Conservation (phyloP, 352 stramenopile species). For the Lagenidium sp. region DNA sequence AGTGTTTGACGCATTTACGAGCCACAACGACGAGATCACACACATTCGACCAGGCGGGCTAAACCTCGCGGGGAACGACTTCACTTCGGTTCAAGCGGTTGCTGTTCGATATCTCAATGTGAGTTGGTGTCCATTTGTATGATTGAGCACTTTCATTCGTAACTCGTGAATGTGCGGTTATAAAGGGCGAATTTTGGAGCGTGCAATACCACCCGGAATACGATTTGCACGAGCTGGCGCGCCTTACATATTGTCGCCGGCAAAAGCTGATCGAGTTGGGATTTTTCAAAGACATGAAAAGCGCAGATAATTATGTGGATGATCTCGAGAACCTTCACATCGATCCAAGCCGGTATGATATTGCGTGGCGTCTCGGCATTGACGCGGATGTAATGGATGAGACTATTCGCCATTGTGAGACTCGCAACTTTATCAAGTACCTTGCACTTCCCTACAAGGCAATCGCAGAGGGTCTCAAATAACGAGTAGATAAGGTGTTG, state of each 20-base stretch:
- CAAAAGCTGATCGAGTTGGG: constrained; percentile 54
- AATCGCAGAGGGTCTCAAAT: constrained; percentile 15
- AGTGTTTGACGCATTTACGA: constrained; percentile 77
- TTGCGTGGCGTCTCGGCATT: constrained; percentile 66
- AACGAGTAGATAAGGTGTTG: too few relatives aligned
- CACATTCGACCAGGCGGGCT: constrained; percentile 58
- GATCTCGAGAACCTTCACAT: constrained; percentile 69
- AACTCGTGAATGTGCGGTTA: constrained; percentile 1
- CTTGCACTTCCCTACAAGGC: constrained; percentile 70
- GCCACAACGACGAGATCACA: constrained; percentile 78
- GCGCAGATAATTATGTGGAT: constrained; percentile 57
- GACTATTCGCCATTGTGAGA: constrained; percentile 65
- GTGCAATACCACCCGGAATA: constrained; percentile 85
- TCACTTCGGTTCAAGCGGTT: constrained; percentile 64
- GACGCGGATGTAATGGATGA: constrained; percentile 79
- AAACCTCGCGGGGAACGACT: constrained; percentile 47
- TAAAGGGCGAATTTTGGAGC: constrained; percentile 71
- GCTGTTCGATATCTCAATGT: constrained; percentile 62
- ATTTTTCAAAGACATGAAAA: constrained; percentile 68
- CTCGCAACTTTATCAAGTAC: constrained; percentile 83
- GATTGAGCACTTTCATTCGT: constrained; percentile 1
- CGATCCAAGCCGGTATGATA: constrained; percentile 62
- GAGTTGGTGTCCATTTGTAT: background rate
- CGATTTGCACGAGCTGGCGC: constrained; percentile 70
- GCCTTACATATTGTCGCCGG: constrained; percentile 60